Base-by-base conservation (phyloP, 345 rosid genomes). In the Eucalyptus cloeziana region DNA sequence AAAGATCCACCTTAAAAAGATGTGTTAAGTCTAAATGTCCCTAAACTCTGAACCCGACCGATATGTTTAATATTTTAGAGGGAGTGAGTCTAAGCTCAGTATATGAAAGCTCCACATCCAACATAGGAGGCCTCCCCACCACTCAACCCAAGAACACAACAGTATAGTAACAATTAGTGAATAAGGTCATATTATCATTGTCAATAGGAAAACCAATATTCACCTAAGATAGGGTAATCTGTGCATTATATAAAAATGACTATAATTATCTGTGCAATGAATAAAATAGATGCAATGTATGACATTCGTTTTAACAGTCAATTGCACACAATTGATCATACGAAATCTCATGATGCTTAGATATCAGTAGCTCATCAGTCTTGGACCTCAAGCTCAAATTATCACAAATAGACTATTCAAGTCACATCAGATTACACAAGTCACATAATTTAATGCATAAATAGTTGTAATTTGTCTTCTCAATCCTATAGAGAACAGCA, bases 341-440 rank as follows among this genome's bases (percentile, higher is more conserved):
- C 52, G 1, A 50, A 50, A 50, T 50, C 52, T 14, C 52, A 50
- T 50, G 19, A 50, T 50, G 52, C 52, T 14, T 50, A 50, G 19
- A 15, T 15, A 50, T 50, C 19, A 50, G 19, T 50, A 14, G 52
- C 52, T 60, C 7, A 11, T 60, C 67, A 10, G 2, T 27, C 69
- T 27, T 27, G 16, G 31, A 12, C 31, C 69, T 60, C 69, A 27
- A 60, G 4, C 1, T 60, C 16, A 60, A 0, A 12, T 0, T 5
- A 27, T 60, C 31, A 60, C 16, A 27, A 0, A 12, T 5, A 2
- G 64, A 2, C 67, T 60, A 25, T 27, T 27, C 8, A 60, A 25
- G 4, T 12, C 31, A 60, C 14, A 2, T 60, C 7, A 25, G 31
- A 3, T 5, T 5, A 60, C 2, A 58, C 15, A 25, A 58, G 64